A percentile compares a stretch with the other conserved stretches of the same genome.
Conservation (phyloP, 2,329 filamentous ascomycete species). For the Shiraia bambusicola region DNA sequence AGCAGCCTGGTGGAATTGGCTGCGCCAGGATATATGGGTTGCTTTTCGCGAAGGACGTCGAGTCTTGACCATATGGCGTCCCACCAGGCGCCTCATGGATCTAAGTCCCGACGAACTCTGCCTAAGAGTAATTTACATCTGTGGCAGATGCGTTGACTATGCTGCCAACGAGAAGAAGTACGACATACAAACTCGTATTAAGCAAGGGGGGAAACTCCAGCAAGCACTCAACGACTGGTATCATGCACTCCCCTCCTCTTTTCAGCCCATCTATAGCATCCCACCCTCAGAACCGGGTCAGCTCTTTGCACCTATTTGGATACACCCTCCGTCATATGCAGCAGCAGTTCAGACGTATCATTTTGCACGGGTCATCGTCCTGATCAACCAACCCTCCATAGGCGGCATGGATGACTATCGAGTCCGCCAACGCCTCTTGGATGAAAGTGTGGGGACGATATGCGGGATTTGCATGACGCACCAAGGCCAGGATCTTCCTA, state of each 20-base stretch:
- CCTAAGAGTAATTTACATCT: slow-evolving; percentile 55
- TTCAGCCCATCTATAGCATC: slow-evolving; percentile 45
- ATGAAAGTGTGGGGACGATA: slow-evolving; percentile 52
- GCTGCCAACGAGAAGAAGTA: slow-evolving; percentile 54
- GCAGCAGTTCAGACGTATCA: slow-evolving; percentile 56
- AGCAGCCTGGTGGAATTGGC: slow-evolving; percentile 67
- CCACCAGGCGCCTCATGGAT: slow-evolving; percentile 51
- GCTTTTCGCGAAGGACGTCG: slow-evolving; percentile 61
- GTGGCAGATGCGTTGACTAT: slow-evolving; percentile 61
- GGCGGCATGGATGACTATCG: slow-evolving; percentile 54
- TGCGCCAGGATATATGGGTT: slow-evolving; percentile 67
- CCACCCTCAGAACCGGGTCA: slow-evolving; percentile 11
- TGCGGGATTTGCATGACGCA: slow-evolving; percentile 53
- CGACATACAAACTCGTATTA: slow-evolving; percentile 49
- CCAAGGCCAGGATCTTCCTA: slow-evolving; percentile 28
- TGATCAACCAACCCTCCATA: slow-evolving; percentile 55
- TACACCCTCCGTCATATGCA: slow-evolving; percentile 37
- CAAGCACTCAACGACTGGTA: slow-evolving; percentile 56
- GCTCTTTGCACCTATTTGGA: slow-evolving; percentile 28
- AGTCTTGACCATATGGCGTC: slow-evolving; percentile 61
- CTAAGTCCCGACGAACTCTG: slow-evolving; percentile 59
- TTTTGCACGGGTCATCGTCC: slow-evolving; percentile 56
- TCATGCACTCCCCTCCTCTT: slow-evolving; percentile 48
- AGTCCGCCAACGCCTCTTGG: slow-evolving; percentile 47
- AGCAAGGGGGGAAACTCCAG: slow-evolving; percentile 50